Percentiles rank a stretch among this genome's conserved stretches.
Evolutionary conservation across 2,329 filamentous ascomycete species (phyloP).

Genomic region (Pleoardoris graminearum): DNA sequence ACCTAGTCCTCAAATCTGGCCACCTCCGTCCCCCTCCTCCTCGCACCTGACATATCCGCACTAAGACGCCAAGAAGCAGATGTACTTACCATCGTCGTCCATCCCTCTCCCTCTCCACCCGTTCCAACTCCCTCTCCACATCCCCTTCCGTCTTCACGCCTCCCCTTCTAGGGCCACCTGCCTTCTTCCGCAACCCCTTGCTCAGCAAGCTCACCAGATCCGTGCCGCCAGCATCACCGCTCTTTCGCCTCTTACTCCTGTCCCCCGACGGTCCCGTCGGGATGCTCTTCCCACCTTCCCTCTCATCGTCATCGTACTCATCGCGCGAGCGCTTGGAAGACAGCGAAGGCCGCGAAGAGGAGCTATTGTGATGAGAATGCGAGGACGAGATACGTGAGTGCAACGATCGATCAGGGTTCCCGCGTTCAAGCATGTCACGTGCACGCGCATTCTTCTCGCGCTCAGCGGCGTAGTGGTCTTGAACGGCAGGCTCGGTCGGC

Average conservation of each 20-base stretch:
- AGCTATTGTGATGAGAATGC: conserved; percentile 12
- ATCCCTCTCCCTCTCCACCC: conserved; percentile 38
- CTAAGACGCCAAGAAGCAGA: conserved; percentile 7
- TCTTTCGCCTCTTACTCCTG: conserved; percentile 38
- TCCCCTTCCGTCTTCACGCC: conserved; percentile 40
- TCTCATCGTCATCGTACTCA: conserved; percentile 21
- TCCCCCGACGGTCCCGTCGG: conserved; percentile 38
- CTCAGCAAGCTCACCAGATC: conserved; percentile 37
- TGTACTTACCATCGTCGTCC: conserved; percentile 16
- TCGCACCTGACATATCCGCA: background rate
- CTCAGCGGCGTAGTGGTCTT: conserved; percentile 69
- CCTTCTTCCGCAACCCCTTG: conserved; percentile 37
- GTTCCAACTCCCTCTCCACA: conserved; percentile 37
- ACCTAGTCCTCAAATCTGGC: no score
- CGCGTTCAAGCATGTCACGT: conserved; percentile 32
- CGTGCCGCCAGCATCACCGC: conserved; percentile 20
- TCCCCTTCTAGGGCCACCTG: conserved; percentile 30
- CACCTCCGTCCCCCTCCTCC: no score
- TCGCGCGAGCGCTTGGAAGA: conserved; percentile 36
- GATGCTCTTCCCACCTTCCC: conserved; percentile 2
- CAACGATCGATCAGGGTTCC: conserved; percentile 12
- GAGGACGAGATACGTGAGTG: conserved; percentile 24
- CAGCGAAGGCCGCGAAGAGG: conserved; percentile 21
- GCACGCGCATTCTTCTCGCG: conserved; percentile 56
- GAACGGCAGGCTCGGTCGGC: conserved; percentile 16